Base-by-base conservation (phyloP, 345 rosid species). In the Murraya koenigii region DNA sequence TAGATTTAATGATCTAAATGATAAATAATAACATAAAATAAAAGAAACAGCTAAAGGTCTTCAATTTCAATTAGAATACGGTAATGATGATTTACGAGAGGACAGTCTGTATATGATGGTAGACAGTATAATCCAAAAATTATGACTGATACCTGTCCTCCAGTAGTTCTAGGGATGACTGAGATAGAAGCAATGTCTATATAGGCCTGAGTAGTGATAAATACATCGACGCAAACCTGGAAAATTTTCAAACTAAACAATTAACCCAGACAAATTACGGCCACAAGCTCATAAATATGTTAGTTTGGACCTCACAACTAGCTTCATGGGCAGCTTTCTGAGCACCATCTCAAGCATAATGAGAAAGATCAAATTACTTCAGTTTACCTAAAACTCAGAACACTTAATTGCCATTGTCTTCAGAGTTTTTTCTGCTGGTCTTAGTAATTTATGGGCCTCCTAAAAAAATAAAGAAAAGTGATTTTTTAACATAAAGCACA, bases 361-460 rank as follows among this genome's bases (percentile, higher is more conserved):
- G 77, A 81, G 74, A 38, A n/a, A 19, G 52, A 49, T 61, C 52
- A 64, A 32, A 66, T 36, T 66, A 66, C 19, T 35, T 20, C 10
- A 75, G 49, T 71, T 71, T 68, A 93, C 99, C 97, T 92, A 98
- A 82, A 86, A 93, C 84, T 93, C 98, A 55, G 99, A 98, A 85
- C 93, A 86, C 64, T 93, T 98, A 83, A 90, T 88, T 72, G 97
- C 99, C 98, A 95, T 85, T 79, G 94, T 90, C 89, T 88, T 93
- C 78, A 95, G 76, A 72, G 88, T 88, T 86, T 91, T 93, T 80
- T 93, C 97, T 0, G 92, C 96, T 11, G 99, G 94, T 75, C 90
- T 96, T n/a, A 95, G 92, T 82, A 95, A 88, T 79, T 95, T 95
- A 81, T 87, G 93, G 64, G 94, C 90, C 85, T 93, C 99, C 99